Conservation (phyloP, 1,284 basidiomycete species). For the Phenoliferia sp. region DNA sequence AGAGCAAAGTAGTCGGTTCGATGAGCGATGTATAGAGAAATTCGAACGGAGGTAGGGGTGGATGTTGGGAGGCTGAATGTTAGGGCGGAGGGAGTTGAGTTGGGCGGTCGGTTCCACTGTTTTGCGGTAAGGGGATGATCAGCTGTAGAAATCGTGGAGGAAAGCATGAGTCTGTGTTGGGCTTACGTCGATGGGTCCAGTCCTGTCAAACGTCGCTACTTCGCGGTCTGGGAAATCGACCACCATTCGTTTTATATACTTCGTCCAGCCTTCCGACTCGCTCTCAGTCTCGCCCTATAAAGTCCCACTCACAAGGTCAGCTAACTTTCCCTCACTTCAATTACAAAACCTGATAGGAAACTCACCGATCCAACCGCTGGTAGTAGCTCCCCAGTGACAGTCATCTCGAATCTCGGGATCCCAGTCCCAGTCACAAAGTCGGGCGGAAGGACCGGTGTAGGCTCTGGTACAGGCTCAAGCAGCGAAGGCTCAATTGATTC, state of each 20-base stretch:
- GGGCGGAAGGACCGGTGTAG: not conserved
- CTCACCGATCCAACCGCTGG: conserved; percentile 14
- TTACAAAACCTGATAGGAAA: not conserved
- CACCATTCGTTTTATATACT: conserved; percentile 75
- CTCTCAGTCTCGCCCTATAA: conserved; percentile 44
- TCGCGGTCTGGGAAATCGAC: conserved; percentile 79
- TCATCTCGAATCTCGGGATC: conserved; percentile 24
- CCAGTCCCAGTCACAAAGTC: conserved; percentile 16
- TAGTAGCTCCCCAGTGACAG: conserved; percentile 30
- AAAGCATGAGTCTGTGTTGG: too few relatives aligned
- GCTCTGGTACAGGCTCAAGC: not conserved
- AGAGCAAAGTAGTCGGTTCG: conserved; percentile 82
- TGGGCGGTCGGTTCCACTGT: conserved; percentile 1
- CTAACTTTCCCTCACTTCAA: too few relatives aligned
- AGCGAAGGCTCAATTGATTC: not conserved
- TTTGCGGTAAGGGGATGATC: not conserved
- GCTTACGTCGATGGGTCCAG: conserved; percentile 7
- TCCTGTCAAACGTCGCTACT: conserved; percentile 56
- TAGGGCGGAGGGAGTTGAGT: conserved; percentile 7
- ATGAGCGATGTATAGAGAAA: conserved; percentile 78
- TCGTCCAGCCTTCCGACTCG: conserved; percentile 48
- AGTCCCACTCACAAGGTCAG: not conserved
- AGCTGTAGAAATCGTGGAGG: not conserved
- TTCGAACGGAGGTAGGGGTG: conserved; percentile 57
- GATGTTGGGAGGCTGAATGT: conserved; percentile 10